Base-by-base conservation (phyloP, 768 basidiomycete species). In the Flagelloscypha sp. region DNA sequence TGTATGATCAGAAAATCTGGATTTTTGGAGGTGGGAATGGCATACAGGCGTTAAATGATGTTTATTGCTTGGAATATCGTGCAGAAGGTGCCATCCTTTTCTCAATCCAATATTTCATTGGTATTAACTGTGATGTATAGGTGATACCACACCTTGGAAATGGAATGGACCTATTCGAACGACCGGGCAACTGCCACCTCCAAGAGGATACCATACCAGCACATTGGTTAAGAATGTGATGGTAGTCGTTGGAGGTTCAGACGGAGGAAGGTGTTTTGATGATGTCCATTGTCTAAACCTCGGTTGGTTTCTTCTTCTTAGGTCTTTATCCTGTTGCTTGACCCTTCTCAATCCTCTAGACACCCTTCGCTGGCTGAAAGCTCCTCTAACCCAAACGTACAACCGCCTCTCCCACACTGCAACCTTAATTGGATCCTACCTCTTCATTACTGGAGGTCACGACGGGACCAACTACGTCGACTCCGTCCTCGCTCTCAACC, bases 1-100 rank as follows among this genome's bases (percentile, higher is more conserved):
- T 77, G 15, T 79, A 88, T 48, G 61, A 64, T 19, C 67, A 70
- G 39, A 80, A 74, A 50, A 70, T 97, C 0, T 87, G 84, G 65
- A 59, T 95, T 3, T 95, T 94, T 48, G 93, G 90, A 6, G 90
- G 93, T n/a, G 92, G 93, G 2, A 93, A 89, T 40, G 93, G 93
- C 0, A 65, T 82, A 61, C 74, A 73, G n/a, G 90, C 93, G 0
- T 65, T 95, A 37, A 86, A 87, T 46, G 92, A 95, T 54, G 61
- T 93, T 13, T 94, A 90, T n/a, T n/a, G n/a, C n/a, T n/a, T n/a
- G n/a, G n/a, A n/a, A n/a, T n/a, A n/a, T n/a, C n/a, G n/a, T n/a
- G n/a, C n/a, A n/a, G n/a, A n/a, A n/a, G n/a, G n/a, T n/a, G n/a
- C n/a, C n/a, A n/a, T n/a, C n/a, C n/a, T n/a, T n/a, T n/a, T n/a